Evolutionary conservation across 192 early-diverging fungal genomes (phyloP), one percentile per base, ranked within the genome.

Genomic region (Coemansia asiatica): DNA sequence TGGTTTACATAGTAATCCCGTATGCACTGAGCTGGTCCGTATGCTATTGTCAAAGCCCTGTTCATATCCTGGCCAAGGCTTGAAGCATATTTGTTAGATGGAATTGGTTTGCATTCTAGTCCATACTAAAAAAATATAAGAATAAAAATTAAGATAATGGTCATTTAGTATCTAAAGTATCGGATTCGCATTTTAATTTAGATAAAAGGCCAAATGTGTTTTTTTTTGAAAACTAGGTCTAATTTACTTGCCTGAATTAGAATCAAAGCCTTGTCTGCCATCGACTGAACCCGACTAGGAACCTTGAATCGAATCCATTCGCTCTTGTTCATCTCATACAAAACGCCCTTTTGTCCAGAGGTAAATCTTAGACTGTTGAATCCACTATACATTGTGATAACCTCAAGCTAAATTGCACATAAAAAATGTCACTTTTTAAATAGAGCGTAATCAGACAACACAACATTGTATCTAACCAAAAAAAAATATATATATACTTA

Each of bases 321-420:
- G 28, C 51, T 60, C 40, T 71, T 74, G 47, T 70, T 74, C 66
- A 79, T 68, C 18, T 64, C 66, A 28, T 79, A 74, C 4, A 79
- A 57, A 16, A 71, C 58, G 21, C 77, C 59, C 57, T 79, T 79
- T 31, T 79, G 77, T 12, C 77, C 77, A 33, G 40, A 27, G 6
- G 64, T 62, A 50, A 79, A 68, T 9, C 56, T 54, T 15, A 79
- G 57, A 2, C 47, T 26, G 21, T 46, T 48, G 60, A 79, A 74
- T 33, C 68, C 77, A 9, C 71, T 27, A n/a, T 61, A 64, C 13
- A 19, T 12, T 22, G 71, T 65, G 1, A 79, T 49, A 22, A 16
- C 28, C n/a, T 71, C 61, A 23, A 79, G 19, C 76, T 79, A 79
- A 26, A 61, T 7, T n/a, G 56, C 23, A 26, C 2, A 12, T 15